Conservation (phyloP, 1,284 basidiomycete species). For the Ganoderma sp. region DNA sequence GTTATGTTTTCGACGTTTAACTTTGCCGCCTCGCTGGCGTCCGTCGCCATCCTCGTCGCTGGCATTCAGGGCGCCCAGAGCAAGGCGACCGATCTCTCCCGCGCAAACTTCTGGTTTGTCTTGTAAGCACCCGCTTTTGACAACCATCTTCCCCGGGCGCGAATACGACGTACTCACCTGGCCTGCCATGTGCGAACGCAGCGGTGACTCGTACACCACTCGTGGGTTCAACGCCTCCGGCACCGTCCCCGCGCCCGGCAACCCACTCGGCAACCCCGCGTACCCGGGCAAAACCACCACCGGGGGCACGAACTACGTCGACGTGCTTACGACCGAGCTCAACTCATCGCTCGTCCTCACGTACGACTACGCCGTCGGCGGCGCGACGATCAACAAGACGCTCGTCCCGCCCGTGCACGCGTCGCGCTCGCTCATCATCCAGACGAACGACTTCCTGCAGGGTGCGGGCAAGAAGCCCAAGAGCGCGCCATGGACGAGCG, state of each 20-base stretch:
- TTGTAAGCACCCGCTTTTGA: constrained; percentile 44
- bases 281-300: constrained; percentile 62
- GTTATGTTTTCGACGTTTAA: constrained; percentile 27
- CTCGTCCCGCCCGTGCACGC: constrained; percentile 56
- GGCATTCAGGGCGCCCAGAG: constrained; percentile 32
- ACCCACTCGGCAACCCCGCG: constrained; percentile 63
- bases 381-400: constrained; percentile 60
- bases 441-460: constrained; percentile 58
- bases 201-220: constrained; percentile 65
- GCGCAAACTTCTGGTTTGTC: constrained; percentile 55
- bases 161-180: too few species aligned
- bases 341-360: constrained; percentile 60
- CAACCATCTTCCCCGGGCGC: too few species aligned
- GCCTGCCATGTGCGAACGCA: constrained; percentile 29
- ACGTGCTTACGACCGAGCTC: constrained; percentile 52
- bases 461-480: constrained; percentile 51
- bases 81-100: constrained; percentile 6
- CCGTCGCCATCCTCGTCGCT: constrained; percentile 28
- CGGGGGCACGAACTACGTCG: constrained; percentile 64
- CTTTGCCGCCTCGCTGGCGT: constrained; percentile 21
- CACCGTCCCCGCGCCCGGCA: constrained; percentile 50
- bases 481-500: constrained; percentile 56
- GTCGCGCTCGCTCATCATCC: constrained; percentile 59
- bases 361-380: constrained; percentile 67
- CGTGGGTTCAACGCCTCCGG: constrained; percentile 54